Evolutionary conservation across 352 stramenopile genomes (phyloP).

Genomic region (Phytophthora vignae): DNA sequence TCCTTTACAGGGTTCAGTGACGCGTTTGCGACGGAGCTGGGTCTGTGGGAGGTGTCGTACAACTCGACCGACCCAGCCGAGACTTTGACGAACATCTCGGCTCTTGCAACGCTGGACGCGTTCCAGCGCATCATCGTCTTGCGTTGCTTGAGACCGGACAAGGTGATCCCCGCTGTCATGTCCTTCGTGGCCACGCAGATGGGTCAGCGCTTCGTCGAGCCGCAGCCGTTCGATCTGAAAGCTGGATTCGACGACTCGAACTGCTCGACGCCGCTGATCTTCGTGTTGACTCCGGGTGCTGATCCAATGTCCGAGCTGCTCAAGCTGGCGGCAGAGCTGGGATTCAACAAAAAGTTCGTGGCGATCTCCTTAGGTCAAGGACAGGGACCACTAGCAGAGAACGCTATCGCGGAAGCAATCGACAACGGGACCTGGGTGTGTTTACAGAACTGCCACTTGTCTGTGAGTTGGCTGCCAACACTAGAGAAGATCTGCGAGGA

Average conservation of each 20-base stretch:
- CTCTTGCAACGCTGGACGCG: conserved; percentile 65
- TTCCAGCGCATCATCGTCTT: conserved; percentile 94
- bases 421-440: conserved; percentile 96
- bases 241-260: conserved; percentile 94
- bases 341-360: conserved; percentile 94
- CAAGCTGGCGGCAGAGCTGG: conserved; percentile 91
- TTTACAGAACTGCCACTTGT: conserved; percentile 97
- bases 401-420: conserved; percentile 93
- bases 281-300: conserved; percentile 94
- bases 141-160: conserved; percentile 93
- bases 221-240: conserved; percentile 93
- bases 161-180: conserved; percentile 92
- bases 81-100: conserved; percentile 61
- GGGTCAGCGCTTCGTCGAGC: conserved; percentile 94
- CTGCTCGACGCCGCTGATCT: conserved; percentile 95
- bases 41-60: conserved; percentile 79
- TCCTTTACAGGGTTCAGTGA: conserved; percentile 63
- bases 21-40: conserved; percentile 59
- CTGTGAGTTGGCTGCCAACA: conserved; percentile 94
- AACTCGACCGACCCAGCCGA: conserved; percentile 88
- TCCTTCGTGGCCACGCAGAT: conserved; percentile 91
- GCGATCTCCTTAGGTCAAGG: conserved; percentile 95
- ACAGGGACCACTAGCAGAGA: conserved; percentile 92
- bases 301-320: conserved; percentile 96
- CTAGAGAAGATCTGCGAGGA: conserved; percentile 96